A percentile compares a stretch with the other conserved stretches of the same genome.
Evolutionary conservation across 768 basidiomycete genomes (phyloP).

Genomic region (Suillus brevipes): DNA sequence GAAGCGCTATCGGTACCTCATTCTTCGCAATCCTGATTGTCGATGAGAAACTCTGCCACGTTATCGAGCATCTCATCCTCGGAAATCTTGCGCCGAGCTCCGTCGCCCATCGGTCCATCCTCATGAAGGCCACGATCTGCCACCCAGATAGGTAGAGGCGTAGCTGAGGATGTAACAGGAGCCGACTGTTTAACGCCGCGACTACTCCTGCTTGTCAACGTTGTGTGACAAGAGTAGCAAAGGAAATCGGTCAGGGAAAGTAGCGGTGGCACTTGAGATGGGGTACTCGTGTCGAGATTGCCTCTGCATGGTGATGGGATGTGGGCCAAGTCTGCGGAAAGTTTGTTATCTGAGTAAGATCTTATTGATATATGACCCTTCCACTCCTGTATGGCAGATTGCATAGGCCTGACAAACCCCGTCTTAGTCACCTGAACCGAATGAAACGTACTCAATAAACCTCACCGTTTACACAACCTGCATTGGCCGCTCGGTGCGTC

Average conservation of each 20-base stretch:
- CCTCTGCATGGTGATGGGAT: conserved; percentile 4
- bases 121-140: conserved; percentile 5
- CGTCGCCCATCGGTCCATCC: conserved; percentile 5
- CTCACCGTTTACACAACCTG: conserved; percentile 64
- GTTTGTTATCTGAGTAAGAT: conserved; percentile 33
- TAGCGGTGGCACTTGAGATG: background rate
- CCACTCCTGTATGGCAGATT: conserved; percentile 69
- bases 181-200: conserved; percentile 33
- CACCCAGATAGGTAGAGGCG: conserved; percentile 36
- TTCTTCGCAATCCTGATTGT: conserved; percentile 10
- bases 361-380: conserved; percentile 73
- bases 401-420: conserved; percentile 51
- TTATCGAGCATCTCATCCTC: conserved; percentile 38
- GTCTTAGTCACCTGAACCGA: conserved; percentile 3
- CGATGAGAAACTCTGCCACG: conserved; percentile 42
- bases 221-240: conserved; percentile 66
- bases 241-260: conserved; percentile 41
- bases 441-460: background rate
- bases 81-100: conserved; percentile 35
- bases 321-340: conserved; percentile 18
- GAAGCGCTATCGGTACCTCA: background rate
- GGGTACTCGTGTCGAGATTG: background rate
- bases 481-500: conserved; percentile 49
- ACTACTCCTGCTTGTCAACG: conserved; percentile 56
- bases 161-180: conserved; percentile 15